Percentiles rank a stretch among this genome's conserved stretches.
phyloP scores from a whole-genome alignment of 2,329 filamentous ascomycete genomes.

The Colletotrichum eremochloae region DNA sequence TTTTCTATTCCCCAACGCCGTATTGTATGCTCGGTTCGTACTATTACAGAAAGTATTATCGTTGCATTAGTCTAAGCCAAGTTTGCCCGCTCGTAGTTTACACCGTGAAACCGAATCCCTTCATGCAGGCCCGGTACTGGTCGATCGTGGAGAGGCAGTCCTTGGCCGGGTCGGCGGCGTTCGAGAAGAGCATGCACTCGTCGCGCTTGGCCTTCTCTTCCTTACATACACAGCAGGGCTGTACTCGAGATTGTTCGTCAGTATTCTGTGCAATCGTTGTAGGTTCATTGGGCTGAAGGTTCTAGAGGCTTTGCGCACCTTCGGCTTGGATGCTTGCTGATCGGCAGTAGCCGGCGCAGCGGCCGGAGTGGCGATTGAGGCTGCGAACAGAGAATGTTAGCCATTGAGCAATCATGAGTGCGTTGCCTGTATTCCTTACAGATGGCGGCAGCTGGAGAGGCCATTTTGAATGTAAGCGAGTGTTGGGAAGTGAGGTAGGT shows the following conservation, averaged over 20 bases:
- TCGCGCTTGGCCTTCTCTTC: conserved; percentile 92
- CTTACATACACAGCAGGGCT: conserved; percentile 99
- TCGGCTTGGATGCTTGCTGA: conserved; percentile 56
- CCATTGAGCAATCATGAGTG: background rate
- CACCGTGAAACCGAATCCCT: conserved; percentile 88
- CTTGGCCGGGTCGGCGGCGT: conserved; percentile 81
- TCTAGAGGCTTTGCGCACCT: conserved; percentile 50
- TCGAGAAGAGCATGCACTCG: conserved; percentile 99
- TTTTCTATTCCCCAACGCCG: conserved; percentile 42
- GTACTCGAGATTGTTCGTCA: conserved; percentile 25
- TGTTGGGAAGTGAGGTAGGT: conserved; percentile 13
- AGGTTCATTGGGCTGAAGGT: background rate
- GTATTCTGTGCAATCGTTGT: background rate
- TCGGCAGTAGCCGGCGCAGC: conserved; percentile 48
- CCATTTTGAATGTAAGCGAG: conserved; percentile 45
- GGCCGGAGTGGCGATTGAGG: conserved; percentile 48
- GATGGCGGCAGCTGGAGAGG: conserved; percentile 47
- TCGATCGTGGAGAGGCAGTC: conserved; percentile 88
- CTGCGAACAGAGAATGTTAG: conserved; percentile 27
- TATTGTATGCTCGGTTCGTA: conserved; percentile 39
- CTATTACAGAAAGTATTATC: conserved; percentile 38
- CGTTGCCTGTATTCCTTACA: conserved; percentile 45
- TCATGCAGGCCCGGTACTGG: conserved; percentile 93
- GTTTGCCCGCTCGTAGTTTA: conserved; percentile 48
- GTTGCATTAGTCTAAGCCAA: conserved; percentile 23